phyloP scores from a whole-genome alignment of 139 green algal species.

The Diplosphaera chodatii region DNA sequence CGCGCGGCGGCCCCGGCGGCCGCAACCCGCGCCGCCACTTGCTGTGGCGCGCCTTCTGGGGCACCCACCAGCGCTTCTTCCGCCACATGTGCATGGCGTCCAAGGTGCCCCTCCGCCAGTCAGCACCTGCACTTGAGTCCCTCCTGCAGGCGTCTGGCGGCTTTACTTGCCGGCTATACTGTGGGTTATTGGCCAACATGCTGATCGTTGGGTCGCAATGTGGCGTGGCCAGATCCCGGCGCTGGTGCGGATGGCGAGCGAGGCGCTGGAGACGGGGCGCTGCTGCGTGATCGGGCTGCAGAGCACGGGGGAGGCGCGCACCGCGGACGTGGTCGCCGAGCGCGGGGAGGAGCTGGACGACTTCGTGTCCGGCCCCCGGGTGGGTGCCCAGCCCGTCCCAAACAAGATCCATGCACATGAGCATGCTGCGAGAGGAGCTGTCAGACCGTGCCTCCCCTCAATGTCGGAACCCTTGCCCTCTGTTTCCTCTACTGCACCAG shows the following conservation, averaged over 20 bases:
- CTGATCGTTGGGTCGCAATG: too few relatives aligned
- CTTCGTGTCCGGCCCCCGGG: slow-evolving; percentile 54
- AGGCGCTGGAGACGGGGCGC: slow-evolving; percentile 44
- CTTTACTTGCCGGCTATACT: too few relatives aligned
- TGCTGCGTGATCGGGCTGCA: slow-evolving; percentile 67
- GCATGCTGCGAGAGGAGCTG: too few relatives aligned
- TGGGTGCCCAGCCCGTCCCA: slow-evolving; percentile 53
- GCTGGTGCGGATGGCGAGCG: slow-evolving; percentile 34
- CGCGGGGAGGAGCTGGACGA: slow-evolving; percentile 41
- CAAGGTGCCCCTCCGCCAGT: too few relatives aligned
- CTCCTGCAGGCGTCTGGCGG: too few relatives aligned
- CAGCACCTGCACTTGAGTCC: too few relatives aligned
- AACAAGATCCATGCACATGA: too few relatives aligned
- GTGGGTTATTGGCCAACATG: too few relatives aligned
- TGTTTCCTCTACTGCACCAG: too few relatives aligned
- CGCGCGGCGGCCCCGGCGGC: slow-evolving; percentile 7
- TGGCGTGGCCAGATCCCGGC: slow-evolving; percentile 62
- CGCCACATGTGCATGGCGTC: slow-evolving; percentile 65
- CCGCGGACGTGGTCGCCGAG: slow-evolving; percentile 44
- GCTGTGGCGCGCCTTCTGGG: slow-evolving; percentile 63
- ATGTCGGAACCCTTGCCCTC: too few relatives aligned
- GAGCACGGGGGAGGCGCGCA: slow-evolving; percentile 58
- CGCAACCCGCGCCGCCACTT: too few relatives aligned
- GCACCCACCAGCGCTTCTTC: slow-evolving; percentile 72
- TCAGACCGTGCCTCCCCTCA: too few relatives aligned